Evolutionary conservation across 2,329 filamentous ascomycete genomes (phyloP).

Genomic region (Pleoardoris graminearum): DNA sequence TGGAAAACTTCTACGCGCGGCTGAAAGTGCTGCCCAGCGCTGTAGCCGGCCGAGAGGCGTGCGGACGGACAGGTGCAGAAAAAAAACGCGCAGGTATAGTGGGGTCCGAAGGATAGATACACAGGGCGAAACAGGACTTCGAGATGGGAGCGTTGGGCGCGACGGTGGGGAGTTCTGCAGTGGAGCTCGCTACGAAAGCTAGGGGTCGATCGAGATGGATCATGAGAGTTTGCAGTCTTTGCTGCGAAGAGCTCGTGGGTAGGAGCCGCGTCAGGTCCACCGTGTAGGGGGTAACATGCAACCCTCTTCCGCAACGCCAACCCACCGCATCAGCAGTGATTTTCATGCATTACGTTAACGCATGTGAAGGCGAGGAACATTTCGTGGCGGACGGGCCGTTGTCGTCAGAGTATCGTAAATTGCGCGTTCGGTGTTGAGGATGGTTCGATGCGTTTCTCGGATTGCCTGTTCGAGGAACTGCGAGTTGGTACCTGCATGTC

Average conservation of each 20-base stretch:
- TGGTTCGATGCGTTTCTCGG: background rate
- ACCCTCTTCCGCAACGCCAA: conserved; percentile 5
- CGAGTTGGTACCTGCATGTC: conserved; percentile 8
- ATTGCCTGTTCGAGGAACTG: background rate
- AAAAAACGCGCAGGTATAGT: background rate
- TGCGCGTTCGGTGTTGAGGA: background rate
- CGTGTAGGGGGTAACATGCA: conserved; percentile 1
- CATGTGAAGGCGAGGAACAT: background rate
- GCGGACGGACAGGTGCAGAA: background rate
- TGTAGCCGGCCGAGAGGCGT: conserved; percentile 5
- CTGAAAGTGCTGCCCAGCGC: background rate
- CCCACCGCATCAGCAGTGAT: conserved; percentile 2
- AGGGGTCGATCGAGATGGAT: background rate
- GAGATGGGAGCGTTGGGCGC: background rate
- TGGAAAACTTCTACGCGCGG: conserved; percentile 3
- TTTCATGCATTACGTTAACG: background rate
- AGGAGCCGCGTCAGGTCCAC: background rate
- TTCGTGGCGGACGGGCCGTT: too few species aligned
- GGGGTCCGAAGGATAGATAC: background rate
- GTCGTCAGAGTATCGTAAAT: background rate
- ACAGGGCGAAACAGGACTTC: background rate
- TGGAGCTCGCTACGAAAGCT: background rate
- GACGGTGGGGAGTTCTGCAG: too few species aligned
- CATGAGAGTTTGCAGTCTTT: background rate
- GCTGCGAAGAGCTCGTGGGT: too few species aligned